A percentile compares a stretch with the other conserved stretches of the same genome.
phyloP scores from a whole-genome alignment of 106 monocot genomes.

The Allium sativum region DNA sequence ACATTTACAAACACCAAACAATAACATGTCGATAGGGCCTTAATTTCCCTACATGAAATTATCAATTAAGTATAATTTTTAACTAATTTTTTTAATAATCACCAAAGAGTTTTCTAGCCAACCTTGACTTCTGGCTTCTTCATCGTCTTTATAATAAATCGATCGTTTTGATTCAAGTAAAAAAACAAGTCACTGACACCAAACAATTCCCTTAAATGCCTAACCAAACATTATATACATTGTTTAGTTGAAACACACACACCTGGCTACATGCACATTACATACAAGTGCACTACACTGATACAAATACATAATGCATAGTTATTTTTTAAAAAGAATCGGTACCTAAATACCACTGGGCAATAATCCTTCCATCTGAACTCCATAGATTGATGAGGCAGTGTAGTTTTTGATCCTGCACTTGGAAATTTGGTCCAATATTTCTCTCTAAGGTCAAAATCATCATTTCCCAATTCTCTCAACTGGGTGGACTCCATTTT shows the following conservation, averaged over 20 bases:
- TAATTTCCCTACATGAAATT: conserved; percentile 3
- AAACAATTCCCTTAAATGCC: conserved; percentile 74
- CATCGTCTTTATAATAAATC: conserved; percentile 94
- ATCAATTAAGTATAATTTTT: conserved; percentile 1
- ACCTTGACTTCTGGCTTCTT: conserved; percentile 95
- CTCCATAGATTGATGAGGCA: conserved; percentile 64
- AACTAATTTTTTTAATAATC: no score
- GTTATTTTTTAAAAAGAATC: neutral
- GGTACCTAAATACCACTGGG: conserved; percentile 78
- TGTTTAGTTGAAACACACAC: no score
- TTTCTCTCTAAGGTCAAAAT: conserved; percentile 80
- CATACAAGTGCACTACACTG: no score
- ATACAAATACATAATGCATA: neutral
- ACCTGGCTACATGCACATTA: no score
- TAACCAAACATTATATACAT: conserved; percentile 1
- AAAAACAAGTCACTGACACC: conserved; percentile 73
- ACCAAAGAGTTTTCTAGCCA: neutral
- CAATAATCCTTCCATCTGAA: conserved; percentile 96
- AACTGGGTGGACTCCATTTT: conserved; percentile 33
- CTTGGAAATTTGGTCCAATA: conserved; percentile 91
- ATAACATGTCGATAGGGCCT: neutral
- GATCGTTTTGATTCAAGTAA: conserved; percentile 83
- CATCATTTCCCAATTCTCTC: conserved; percentile 39
- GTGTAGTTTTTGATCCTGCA: conserved; percentile 81
- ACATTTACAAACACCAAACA: neutral